phyloP scores from a whole-genome alignment of 2,329 filamentous ascomycete genomes.

The Erysiphe pisi region DNA sequence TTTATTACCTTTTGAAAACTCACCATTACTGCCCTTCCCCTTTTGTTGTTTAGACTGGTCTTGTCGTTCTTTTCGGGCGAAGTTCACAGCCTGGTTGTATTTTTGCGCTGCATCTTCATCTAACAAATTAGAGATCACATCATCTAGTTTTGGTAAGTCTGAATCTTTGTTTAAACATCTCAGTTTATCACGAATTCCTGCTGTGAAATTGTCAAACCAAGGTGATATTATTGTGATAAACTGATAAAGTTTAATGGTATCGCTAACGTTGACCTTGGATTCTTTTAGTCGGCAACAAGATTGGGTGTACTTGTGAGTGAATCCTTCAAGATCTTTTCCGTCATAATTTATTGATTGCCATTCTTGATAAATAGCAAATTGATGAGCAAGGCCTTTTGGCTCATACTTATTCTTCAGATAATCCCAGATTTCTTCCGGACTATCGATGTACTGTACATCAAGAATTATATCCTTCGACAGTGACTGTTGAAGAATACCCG shows the following conservation, averaged over 20 bases:
- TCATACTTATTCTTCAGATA: constrained; percentile 5
- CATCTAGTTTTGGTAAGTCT: neutral
- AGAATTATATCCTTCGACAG: neutral
- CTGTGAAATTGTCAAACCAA: constrained; percentile 13
- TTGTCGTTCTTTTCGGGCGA: neutral
- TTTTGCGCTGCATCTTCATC: neutral
- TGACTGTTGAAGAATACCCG: neutral
- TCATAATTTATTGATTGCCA: neutral
- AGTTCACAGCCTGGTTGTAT: constrained; percentile 19
- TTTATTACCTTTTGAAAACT: neutral
- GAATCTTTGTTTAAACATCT: neutral
- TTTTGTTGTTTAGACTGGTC: constrained; percentile 6
- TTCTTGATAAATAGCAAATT: constrained; percentile 7
- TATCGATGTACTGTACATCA: constrained; percentile 23
- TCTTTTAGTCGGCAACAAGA: neutral
- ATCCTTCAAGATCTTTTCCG: constrained; percentile 1
- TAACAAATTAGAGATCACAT: neutral
- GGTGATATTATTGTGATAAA: too few species aligned
- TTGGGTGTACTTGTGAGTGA: neutral
- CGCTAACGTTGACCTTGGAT: neutral
- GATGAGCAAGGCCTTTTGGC: neutral
- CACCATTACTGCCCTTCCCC: neutral
- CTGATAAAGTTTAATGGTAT: neutral
- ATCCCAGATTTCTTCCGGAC: neutral
- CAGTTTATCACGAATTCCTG: neutral